These are phyloP conservation scores for Astragalus membranaceus DNA, from an alignment of 306 rosid species.

Conservation along the genomic window DNA sequence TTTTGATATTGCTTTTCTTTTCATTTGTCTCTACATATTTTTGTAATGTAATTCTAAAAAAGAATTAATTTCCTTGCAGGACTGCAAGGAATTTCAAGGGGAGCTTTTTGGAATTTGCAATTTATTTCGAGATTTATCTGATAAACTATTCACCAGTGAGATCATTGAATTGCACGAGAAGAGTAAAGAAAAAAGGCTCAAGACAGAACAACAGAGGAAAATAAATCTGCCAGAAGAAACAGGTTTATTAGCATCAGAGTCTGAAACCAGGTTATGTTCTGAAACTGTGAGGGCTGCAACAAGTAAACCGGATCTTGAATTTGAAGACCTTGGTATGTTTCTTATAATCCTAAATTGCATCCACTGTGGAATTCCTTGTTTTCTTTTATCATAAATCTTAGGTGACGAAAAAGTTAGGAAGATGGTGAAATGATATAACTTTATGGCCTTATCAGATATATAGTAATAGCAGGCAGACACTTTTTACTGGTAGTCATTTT, in stretches of 20 bases:
- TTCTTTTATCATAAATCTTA: slow-evolving; percentile 4
- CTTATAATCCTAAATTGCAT: not conserved
- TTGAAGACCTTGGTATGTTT: slow-evolving; percentile 65
- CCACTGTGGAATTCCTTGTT: not conserved
- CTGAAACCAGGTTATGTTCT: slow-evolving; percentile 29
- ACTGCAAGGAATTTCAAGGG: slow-evolving; percentile 87
- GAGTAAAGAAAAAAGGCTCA: slow-evolving; percentile 16
- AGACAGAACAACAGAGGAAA: slow-evolving; percentile 19
- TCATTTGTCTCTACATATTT: not conserved
- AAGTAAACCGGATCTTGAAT: slow-evolving; percentile 46
- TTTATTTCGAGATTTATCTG: slow-evolving; percentile 82
- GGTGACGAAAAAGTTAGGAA: not conserved
- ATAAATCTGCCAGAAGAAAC: slow-evolving; percentile 32
- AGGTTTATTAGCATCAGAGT: slow-evolving; percentile 16
- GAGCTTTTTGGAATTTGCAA: slow-evolving; percentile 94
- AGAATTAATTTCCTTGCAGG: slow-evolving; percentile 36
- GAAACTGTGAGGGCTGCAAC: slow-evolving; percentile 26
- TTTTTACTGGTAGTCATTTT: not conserved
- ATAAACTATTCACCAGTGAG: slow-evolving; percentile 78
- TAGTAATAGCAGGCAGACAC: not conserved
- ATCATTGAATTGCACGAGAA: slow-evolving; percentile 57
- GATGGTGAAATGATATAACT: not conserved
- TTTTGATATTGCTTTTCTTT: slow-evolving; percentile 9
- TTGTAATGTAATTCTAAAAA: not conserved
- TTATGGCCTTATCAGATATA: not conserved